Base-by-base conservation (phyloP, 208 protist species). In the Leishmania arabica region DNA sequence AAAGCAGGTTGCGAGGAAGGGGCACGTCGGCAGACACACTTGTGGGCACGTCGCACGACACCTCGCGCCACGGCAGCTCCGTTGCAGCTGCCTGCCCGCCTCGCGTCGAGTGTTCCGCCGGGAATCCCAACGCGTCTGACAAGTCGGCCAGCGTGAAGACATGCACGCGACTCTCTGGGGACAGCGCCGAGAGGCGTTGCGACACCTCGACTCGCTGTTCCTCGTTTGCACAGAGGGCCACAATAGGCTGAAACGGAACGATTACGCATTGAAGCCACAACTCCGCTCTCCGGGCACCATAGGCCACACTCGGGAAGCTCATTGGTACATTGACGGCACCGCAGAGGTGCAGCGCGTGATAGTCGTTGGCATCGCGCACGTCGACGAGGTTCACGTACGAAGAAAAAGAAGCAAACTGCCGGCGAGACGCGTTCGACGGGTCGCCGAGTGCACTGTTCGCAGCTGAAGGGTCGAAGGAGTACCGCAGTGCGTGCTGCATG, bases 191-290 rank as follows among this genome's bases (percentile, higher is more conserved):
- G 17, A 94, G 77, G 1, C 91, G 88, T 24, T 77, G 71, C 21
- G 64, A 73, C 71, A 89, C 78, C 68, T 82, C 76, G 17, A 54
- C 73, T 21, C 75, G 47, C 60, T 93, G 88, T 37, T 75, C 53
- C 54, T 83, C 71, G 1, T 71, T 68, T 5, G 76, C 84, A 80
- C 86, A 91, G 21, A 96, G 68, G 7, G 82, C 89, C 4, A 96
- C 53, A 47, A 96, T 83, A 3, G 87, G 86, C 78, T 94, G 91
- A n/a, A 77, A 66, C 2, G 93, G 93, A 19, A 86, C 72, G n/a
- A 94, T 79, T n/a, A 94, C 54, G 65, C 91, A 93, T 78, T 94
- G 91, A 45, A 96, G 87, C 93, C 93, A 96, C 78, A 96, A 80
- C 84, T 96, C 93, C 40, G 91, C 93, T 64, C 88, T 84, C 81